Conservation (phyloP, 83 land plant species). For the Diphasiastrum complanatum region DNA sequence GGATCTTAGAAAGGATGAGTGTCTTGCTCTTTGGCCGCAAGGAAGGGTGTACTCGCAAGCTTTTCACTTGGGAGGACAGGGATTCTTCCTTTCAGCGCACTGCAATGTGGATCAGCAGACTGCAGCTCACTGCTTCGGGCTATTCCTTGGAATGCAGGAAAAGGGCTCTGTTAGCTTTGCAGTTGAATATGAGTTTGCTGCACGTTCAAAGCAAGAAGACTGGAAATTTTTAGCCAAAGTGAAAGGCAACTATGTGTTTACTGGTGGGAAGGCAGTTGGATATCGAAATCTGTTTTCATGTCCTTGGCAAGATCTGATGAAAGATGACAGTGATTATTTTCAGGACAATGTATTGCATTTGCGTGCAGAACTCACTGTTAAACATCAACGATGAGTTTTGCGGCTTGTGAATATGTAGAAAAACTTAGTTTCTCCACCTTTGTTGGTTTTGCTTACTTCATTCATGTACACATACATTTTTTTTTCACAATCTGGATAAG, state of each 20-base stretch:
- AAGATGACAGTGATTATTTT: constrained; percentile 79
- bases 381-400: too few relatives aligned
- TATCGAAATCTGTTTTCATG: constrained; percentile 74
- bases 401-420: too few relatives aligned
- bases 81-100: constrained; percentile 89
- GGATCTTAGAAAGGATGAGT: constrained; percentile 76
- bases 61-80: constrained; percentile 84
- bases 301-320: constrained; percentile 74
- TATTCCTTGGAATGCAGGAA: constrained; percentile 97
- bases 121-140: constrained; percentile 78
- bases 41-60: constrained; percentile 95
- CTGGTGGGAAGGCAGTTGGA: constrained; percentile 98
- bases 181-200: constrained; percentile 92
- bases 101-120: constrained; percentile 96
- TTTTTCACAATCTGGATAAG: too few relatives aligned
- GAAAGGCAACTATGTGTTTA: constrained; percentile 84
- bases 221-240: constrained; percentile 72
- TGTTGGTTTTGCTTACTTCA: too few relatives aligned
- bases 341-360: constrained; percentile 73
- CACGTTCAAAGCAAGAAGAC: constrained; percentile 51
- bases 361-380: constrained; percentile 86
- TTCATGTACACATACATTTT: too few relatives aligned
- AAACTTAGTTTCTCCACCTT: too few relatives aligned
- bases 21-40: constrained; percentile 64
- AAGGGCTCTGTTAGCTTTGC: constrained; percentile 77